A percentile compares a stretch with the other conserved stretches of the same genome.
Evolutionary conservation across 257 asterid genomes (phyloP).

Genomic region (Salvia hispanica): DNA sequence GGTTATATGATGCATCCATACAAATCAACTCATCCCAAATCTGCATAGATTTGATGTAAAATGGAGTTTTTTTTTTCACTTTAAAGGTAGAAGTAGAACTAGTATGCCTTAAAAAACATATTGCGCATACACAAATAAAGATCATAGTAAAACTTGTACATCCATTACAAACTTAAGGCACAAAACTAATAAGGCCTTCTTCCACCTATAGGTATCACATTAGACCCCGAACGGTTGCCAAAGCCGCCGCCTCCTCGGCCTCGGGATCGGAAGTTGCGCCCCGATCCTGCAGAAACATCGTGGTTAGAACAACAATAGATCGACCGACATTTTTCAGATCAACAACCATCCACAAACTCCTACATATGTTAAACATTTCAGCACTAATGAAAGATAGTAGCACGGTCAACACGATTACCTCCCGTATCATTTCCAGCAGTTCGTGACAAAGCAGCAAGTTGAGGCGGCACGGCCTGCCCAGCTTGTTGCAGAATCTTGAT

Average conservation of each 20-base stretch:
- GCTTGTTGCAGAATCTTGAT: conserved; percentile 82
- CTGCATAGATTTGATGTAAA: no score
- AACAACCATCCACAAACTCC: conserved; percentile 6
- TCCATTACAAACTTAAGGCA: not conserved
- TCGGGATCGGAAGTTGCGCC: conserved; percentile 67
- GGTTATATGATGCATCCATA: no score
- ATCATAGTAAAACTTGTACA: conserved; percentile 9
- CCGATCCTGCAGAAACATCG: conserved; percentile 47
- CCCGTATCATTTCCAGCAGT: conserved; percentile 46
- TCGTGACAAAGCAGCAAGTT: conserved; percentile 63
- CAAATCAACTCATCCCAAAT: no score
- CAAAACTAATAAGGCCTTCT: conserved; percentile 59
- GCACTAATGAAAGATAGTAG: not conserved
- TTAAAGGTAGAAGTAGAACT: no score
- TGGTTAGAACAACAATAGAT: conserved; percentile 1
- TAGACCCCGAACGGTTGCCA: conserved; percentile 76
- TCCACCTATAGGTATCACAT: conserved; percentile 60
- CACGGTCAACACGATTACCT: conserved; percentile 45
- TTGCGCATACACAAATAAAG: not conserved
- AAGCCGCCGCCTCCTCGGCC: conserved; percentile 66
- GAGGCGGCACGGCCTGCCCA: conserved; percentile 80
- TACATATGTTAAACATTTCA: not conserved
- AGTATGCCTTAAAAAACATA: not conserved
- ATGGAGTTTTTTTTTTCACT: not conserved
- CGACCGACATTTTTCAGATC: not conserved